Base-by-base conservation (phyloP, 2,329 filamentous ascomycete species). In the Ophiostoma tasmaniense region DNA sequence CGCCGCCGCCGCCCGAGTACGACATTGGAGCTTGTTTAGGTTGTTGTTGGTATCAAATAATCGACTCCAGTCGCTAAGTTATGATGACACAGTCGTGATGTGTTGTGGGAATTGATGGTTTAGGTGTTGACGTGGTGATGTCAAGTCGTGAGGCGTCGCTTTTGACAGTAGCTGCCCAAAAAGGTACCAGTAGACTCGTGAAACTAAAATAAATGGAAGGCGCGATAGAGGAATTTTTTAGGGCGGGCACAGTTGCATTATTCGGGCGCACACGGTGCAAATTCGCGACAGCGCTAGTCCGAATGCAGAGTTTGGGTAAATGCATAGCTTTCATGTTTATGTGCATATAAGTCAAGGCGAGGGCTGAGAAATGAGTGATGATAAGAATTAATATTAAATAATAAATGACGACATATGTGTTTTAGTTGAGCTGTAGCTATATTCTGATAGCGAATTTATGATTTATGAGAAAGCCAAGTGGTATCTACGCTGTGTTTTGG, bases 1-100 rank as follows among this genome's bases (percentile, higher is more conserved):
- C 62, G 61, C 69, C 59, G 28, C 61, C 35, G 17, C 67, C 33
- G 65, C 72, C 70, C 2, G 72, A 71, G 42, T 71, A 33, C 64
- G 35, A 65, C 37, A 65, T 67, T 65, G 33, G 61, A 30, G 22
- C 37, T 69, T 5, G 5, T 42, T 3, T 55, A 8, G 11, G 22
- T 22, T 52, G 37, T 45, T 14, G 42, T 13, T 10, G 17, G 11
- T 68, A 30, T 68, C 7, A 42, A 25, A 4, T 13, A 35, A 30
- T 14, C 13, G 22, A 37, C 13, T 30, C 17, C 8, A n/a, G 55
- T 35, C 55, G 25, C 8, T 30, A 3, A 11, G 6, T 17, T 11
- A 13, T 33, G 30, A 61, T 61, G 55, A 61, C n/a, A 33, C 14
- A 13, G 55, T 28, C 22, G 55, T 61, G 55, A 30, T 61, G 55